Evolutionary conservation across 2,329 filamentous ascomycete genomes (phyloP).

Genomic region (Exophiala sp.): DNA sequence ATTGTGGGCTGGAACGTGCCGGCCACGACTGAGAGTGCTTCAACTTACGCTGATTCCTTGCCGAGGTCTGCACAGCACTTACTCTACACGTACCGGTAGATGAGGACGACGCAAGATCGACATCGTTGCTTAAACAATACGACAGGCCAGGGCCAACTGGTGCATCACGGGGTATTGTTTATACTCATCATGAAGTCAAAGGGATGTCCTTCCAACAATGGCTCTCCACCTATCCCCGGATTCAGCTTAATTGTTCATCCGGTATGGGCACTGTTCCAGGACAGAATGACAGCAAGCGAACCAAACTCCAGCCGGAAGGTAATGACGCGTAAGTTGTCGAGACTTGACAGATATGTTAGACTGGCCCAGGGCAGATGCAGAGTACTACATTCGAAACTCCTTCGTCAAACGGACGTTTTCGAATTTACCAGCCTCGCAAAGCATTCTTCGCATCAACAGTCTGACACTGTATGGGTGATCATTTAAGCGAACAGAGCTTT

Average conservation of each 20-base stretch:
- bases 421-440: background rate
- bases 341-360: no score
- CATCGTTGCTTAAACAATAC: no score
- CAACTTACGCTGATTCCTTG: no score
- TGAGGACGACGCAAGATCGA: no score
- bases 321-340: background rate
- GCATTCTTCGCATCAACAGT: background rate
- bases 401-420: background rate
- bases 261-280: background rate
- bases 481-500: constrained; percentile 12
- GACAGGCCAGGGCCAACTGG: no score
- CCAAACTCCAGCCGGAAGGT: background rate
- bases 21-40: no score
- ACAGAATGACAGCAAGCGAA: background rate
- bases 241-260: constrained; percentile 14
- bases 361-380: background rate
- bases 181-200: background rate
- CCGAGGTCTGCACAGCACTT: no score
- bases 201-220: background rate
- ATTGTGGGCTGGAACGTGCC: no score
- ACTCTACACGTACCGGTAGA: no score
- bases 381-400: background rate
- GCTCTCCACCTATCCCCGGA: background rate
- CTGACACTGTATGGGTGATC: constrained; percentile 8
- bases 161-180: background rate